Evolutionary conservation across 768 basidiomycete genomes (phyloP), one percentile per base, ranked within the genome.

Genomic region (Mycena capillaripes): DNA sequence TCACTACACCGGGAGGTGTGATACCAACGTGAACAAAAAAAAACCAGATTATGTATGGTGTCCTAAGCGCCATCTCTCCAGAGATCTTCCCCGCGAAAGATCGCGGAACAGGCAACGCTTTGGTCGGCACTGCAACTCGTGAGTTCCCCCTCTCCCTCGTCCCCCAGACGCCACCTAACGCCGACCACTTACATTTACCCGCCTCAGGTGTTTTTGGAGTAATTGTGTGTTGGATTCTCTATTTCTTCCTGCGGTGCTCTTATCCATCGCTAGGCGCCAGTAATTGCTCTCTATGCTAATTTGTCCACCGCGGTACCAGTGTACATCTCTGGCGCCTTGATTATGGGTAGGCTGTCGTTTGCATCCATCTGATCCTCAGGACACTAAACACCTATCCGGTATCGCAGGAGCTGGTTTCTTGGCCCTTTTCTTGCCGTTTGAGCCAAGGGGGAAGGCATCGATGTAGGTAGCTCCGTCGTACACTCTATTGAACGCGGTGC

Each of bases 1-100:
- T 34, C 8, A 32, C 29, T 56, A 25, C 52, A 29, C n/a, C n/a
- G n/a, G n/a, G n/a, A n/a, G n/a, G n/a, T n/a, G n/a, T n/a, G n/a
- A n/a, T n/a, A n/a, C n/a, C n/a, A n/a, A n/a, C n/a, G n/a, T n/a
- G n/a, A n/a, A n/a, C n/a, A n/a, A n/a, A n/a, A n/a, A n/a, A n/a
- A n/a, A n/a, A n/a, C n/a, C n/a, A 92, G 85, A 88, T 92, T 71
- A 94, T 93, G 92, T 94, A 92, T 60, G 92, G 93, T 8, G 92
- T 94, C 2, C 76, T 94, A 48, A 93, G 92, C 75, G 91, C 92
- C 19, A 79, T 92, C 57, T 89, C 92, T 0, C 89, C 92, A 0
- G 92, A 94, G 79, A 83, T 92, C 7, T 93, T 93, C 78, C 90
- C 92, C 11, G 90, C 90, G 36, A 92, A 92, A 77, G 89, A 93